phyloP scores from a whole-genome alignment of 192 early-diverging fungal species.

The Coemansia sp. region DNA sequence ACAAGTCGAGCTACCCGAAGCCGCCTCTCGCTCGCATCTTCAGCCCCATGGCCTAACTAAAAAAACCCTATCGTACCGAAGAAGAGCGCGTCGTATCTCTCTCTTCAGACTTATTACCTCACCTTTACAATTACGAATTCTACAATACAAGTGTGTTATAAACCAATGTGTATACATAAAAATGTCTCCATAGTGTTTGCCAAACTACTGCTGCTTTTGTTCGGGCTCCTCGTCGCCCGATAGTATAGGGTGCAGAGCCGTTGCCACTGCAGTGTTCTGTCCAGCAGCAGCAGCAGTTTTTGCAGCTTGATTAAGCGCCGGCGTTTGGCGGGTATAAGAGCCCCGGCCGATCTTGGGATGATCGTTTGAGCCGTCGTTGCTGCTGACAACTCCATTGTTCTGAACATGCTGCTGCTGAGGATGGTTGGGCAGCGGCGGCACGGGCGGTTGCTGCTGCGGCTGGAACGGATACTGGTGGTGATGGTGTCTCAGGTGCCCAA shows the following conservation, averaged over 20 bases:
- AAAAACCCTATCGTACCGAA: background rate
- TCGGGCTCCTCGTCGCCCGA: constrained; percentile 12
- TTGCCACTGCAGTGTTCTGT: background rate
- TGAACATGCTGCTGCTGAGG: constrained; percentile 8
- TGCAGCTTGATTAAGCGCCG: background rate
- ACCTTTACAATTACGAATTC: background rate
- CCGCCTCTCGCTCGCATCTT: constrained; percentile 50
- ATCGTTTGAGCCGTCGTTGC: constrained; percentile 1
- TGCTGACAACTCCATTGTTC: background rate
- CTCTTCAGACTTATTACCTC: background rate
- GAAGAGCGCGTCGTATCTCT: background rate
- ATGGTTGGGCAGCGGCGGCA: constrained; percentile 42
- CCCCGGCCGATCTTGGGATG: constrained; percentile 10
- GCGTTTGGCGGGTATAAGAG: constrained; percentile 16
- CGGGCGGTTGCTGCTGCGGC: constrained; percentile 34
- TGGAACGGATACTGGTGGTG: constrained; percentile 24
- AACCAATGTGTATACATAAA: background rate
- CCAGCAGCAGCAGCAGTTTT: no score
- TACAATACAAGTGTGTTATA: constrained; percentile 1
- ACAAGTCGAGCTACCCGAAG: constrained; percentile 40
- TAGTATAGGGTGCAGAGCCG: constrained; percentile 21
- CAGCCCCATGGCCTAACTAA: constrained; percentile 44
- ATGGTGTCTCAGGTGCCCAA: constrained; percentile 34
- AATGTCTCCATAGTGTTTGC: background rate
- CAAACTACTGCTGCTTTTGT: constrained; percentile 7